Percentiles rank a stretch among this genome's conserved stretches.
These are phyloP conservation scores for Arctium minus DNA, from an alignment of 129 eudicot species.

Conservation along the genomic window DNA sequence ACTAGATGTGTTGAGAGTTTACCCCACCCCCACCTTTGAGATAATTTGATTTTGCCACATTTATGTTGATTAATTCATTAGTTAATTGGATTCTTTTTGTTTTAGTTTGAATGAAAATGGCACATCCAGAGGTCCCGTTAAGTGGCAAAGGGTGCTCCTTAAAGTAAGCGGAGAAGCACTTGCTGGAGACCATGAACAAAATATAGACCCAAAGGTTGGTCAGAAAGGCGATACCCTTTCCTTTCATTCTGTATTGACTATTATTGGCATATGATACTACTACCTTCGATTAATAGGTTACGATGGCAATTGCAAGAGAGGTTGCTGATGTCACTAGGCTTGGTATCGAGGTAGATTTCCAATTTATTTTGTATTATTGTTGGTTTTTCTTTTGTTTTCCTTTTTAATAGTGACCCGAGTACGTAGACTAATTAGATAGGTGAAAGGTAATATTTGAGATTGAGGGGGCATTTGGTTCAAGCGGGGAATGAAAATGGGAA, in stretches of 20 bases:
- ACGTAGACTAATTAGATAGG: background rate
- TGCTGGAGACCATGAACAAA: slow-evolving; percentile 81
- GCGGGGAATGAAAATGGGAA: too few relatives aligned
- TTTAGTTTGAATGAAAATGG: slow-evolving; percentile 56
- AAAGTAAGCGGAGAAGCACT: slow-evolving; percentile 99
- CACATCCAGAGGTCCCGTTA: slow-evolving; percentile 35
- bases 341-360: slow-evolving; percentile 78
- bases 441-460: background rate
- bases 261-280: slow-evolving; percentile 2
- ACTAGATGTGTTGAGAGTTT: background rate
- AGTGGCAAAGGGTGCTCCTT: slow-evolving; percentile 93
- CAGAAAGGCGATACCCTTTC: background rate
- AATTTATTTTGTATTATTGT: background rate
- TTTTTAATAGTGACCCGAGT: background rate
- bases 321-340: slow-evolving; percentile 93
- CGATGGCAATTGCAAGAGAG: slow-evolving; percentile 96
- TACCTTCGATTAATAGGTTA: slow-evolving; percentile 43
- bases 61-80: background rate
- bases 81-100: slow-evolving; percentile 36
- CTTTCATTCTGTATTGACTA: background rate
- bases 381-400: background rate
- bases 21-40: background rate
- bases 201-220: slow-evolving; percentile 98
- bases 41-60: background rate
- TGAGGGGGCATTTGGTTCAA: too few relatives aligned